Evolutionary conservation across 2,329 filamentous ascomycete genomes (phyloP), one percentile per base, ranked within the genome.

Genomic region (Fusarium sp.): DNA sequence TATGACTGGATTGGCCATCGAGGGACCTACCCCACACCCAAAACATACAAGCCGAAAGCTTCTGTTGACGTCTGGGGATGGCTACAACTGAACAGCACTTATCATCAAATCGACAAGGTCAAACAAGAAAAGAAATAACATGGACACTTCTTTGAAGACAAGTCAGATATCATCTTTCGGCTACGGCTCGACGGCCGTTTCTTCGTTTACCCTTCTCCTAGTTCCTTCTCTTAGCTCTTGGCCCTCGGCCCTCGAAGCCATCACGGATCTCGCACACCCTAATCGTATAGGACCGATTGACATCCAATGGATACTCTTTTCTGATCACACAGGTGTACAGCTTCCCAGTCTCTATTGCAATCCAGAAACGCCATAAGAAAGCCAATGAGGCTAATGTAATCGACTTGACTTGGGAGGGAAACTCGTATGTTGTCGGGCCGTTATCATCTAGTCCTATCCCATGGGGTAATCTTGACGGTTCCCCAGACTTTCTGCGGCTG

Each of bases 211-310:
- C 28, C 24, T 43, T 29, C 37, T 37, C 33, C 33, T 10, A 15
- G 35, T 4, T 26, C 18, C 38, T 35, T n/a, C n/a, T 26, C 38
- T 42, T 29, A 50, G 37, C 33, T 47, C 43, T 43, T 50, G n/a
- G 42, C 29, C 42, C 39, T 48, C 31, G 23, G 49, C 38, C 46
- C 50, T 35, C 23, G 18, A 62, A 63, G 57, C 66, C 39, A 58
- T 66, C 57, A 35, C 39, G 31, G 43, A 35, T 49, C 39, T 66
- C n/a, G 24, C 43, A 46, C 55, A 52, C 54, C 54, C 43, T 48
- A 54, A 37, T 41, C 26, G 29, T 47, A 46, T 63, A 69, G 62
- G 66, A 68, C 66, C 62, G 57, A 69, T 59, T 70, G 42, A 52
- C 57, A 52, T 35, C 44, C 57, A 35, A 63, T 48, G 48, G 47